Evolutionary conservation across 108 stramenopile genomes (phyloP), one percentile per base, ranked within the genome.

Genomic region (Nannochloropsis oceanica): DNA sequence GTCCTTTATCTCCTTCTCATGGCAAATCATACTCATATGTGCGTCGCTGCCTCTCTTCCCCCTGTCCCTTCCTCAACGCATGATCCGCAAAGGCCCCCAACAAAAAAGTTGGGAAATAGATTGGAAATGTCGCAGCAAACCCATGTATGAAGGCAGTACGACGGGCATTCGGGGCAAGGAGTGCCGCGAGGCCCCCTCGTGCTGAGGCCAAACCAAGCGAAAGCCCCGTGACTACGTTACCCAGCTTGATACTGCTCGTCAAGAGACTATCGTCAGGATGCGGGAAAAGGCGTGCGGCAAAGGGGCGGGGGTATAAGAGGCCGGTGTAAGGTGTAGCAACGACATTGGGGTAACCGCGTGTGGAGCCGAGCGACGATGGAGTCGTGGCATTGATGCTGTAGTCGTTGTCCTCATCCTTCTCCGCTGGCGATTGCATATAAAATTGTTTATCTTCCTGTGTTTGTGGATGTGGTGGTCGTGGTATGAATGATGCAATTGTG

Each of bases 251-350:
- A 42, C 82, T 42, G 27, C 42, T 42, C 42, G 42, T 43, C 22
- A 27, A 42, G 14, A 82, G 20, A 42, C 34, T 42, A 12, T 82
- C 82, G 34, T 82, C 42, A 13, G 82, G 43, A 42, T 13, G 34
- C 26, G 43, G 34, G 42, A 82, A 85, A 73, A 73, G 22, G 5
- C 81, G 80, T 81, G 81, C 43, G 34, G 85, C 80, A 27, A 81
- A n/a, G 85, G 80, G 18, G 26, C 85, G 11, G 80, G 80, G 27
- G 81, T 85, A 25, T n/a, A 81, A 80, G 85, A 81, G 81, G 27
- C 80, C 34, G 59, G 22, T 73, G 59, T 73, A n/a, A 18, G 18
- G 18, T 5, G 0, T 73, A 7, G 59, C 59, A n/a, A 73, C n/a
- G 59, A 73, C 59, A 7, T 73, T 73, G 22, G 59, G 59, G 59